Evolutionary conservation across 176 grass and related monocot genomes (phyloP).

Genomic region (Alopecurus myosuroides): DNA sequence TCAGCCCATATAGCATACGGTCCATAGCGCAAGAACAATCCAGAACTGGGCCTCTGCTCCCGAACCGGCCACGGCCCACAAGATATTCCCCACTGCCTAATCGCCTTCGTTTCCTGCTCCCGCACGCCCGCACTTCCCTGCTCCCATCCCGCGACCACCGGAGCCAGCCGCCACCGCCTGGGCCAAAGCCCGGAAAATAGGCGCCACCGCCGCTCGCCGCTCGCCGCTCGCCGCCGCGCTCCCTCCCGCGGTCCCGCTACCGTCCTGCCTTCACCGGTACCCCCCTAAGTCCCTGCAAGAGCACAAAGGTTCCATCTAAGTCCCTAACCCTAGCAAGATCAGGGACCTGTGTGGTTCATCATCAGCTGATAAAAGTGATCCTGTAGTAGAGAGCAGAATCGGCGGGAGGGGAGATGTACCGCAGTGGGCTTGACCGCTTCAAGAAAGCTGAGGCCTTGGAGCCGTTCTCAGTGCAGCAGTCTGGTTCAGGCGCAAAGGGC

Average conservation of each 20-base stretch:
- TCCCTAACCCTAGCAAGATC: neutral
- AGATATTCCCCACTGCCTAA: neutral
- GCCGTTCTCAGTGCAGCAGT: slow-evolving; percentile 55
- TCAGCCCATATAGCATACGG: neutral
- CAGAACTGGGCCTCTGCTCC: neutral
- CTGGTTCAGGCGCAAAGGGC: slow-evolving; percentile 33
- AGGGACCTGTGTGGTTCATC: neutral
- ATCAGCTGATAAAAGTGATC: neutral
- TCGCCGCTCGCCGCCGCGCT: neutral
- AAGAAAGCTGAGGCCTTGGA: slow-evolving; percentile 87
- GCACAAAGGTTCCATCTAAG: neutral
- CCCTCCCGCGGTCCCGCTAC: neutral
- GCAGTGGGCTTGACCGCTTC: slow-evolving; percentile 84
- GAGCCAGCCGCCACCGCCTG: neutral
- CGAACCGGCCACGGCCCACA: neutral
- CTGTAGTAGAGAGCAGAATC: neutral
- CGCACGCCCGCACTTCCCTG: neutral
- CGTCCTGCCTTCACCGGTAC: neutral
- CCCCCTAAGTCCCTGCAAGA: neutral
- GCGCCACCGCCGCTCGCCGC: neutral
- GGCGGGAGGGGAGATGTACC: slow-evolving; percentile 52
- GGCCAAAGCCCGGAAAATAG: neutral
- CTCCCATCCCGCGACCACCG: neutral
- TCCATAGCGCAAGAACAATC: neutral
- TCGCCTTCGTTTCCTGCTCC: neutral